Base-by-base conservation (phyloP, 257 asterid genomes). In the Nicotiana sylvestris region DNA sequence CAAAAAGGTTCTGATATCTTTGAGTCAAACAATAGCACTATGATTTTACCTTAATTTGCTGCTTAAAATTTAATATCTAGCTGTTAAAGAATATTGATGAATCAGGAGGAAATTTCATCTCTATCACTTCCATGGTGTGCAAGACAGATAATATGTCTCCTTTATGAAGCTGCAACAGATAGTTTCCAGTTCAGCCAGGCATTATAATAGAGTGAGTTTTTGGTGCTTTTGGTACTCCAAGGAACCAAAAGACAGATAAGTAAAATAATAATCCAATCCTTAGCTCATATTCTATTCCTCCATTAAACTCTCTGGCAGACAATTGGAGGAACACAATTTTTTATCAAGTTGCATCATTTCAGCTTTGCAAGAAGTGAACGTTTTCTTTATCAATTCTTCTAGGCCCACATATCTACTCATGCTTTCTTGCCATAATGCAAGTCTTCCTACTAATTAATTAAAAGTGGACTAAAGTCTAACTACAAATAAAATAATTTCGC, bases 341-440 rank as follows among this genome's bases (percentile, higher is more conserved):
- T 85, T 56, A 84, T 83, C 83, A 80, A 70, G 83, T 82, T 74
- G 51, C 67, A 37, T 80, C 81, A 82, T 67, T 83, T 81, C 79
- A 33, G 18, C 30, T 30, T 21, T 83, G 77, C 58, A 51, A 66
- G 55, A 81, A 82, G 61, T 51, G 57, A 29, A 70, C 70, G 77
- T 25, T n/a, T 85, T 33, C 57, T 74, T 37, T 60, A 86, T 55
- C 35, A 88, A 68, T 62, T 53, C 76, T 77, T 27, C 53, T 57
- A 78, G 90, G 92, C 85, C 92, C 92, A 87, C 90, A 83, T 76
- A 86, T 86, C 90, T 83, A 86, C 83, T 87, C 92, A 87, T 89
- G 89, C 87, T 89, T 82, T 82, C 80, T 87, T 85, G 82, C 88
- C 85, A 89, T 83, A 84, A 86, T 87, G 85, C 83, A 67, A 56